Base-by-base conservation (phyloP, 2,329 filamentous ascomycete genomes). In the Penicillium sp. region DNA sequence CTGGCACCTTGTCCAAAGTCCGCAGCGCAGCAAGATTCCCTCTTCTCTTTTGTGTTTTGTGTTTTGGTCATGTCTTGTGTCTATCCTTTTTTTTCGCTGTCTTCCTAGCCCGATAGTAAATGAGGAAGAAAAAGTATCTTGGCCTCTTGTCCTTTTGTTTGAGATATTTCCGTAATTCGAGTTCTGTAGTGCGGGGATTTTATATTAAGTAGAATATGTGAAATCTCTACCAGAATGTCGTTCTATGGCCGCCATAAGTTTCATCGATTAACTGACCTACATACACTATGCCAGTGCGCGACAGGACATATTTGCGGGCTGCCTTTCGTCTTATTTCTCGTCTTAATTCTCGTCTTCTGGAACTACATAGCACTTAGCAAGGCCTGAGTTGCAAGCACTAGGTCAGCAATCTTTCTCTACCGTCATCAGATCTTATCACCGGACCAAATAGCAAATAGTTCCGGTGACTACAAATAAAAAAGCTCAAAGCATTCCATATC, bases 11-110 rank as follows among this genome's bases (percentile, higher is more conserved):
- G 71, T 70, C 72, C 68, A 74, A 72, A 75, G 69, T 74, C 68
- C 74, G 70, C 74, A 76, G 72, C 74, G 73, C 74, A 75, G 73
- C 74, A 76, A 77, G 73, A 77, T 75, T 77, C 75, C 75, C 75
- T 76, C 72, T 76, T 73, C 73, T 71, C 70, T 73, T 69, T 70
- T 65, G 65, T 69, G 61, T 68, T 70, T 72, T 69, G 66, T 70
- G 65, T 68, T 66, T 65, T 49, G 56, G 65, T 61, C 58, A 60
- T 68, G 65, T 69, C 62, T 68, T 63, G 61, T 71, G 58, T 65
- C 67, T 69, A 66, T 71, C 60, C 58, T 64, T 68, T 68, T 65
- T 35, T 51, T 6, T n/a, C 58, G 42, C 61, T 73, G 61, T 72
- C 64, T 73, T 67, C 62, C 62, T 69, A 72, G 62, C 68, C 68